Evolutionary conservation across 805 yeast genomes (phyloP), one percentile per base, ranked within the genome.

Genomic region (Saccharomyces paradoxus): DNA sequence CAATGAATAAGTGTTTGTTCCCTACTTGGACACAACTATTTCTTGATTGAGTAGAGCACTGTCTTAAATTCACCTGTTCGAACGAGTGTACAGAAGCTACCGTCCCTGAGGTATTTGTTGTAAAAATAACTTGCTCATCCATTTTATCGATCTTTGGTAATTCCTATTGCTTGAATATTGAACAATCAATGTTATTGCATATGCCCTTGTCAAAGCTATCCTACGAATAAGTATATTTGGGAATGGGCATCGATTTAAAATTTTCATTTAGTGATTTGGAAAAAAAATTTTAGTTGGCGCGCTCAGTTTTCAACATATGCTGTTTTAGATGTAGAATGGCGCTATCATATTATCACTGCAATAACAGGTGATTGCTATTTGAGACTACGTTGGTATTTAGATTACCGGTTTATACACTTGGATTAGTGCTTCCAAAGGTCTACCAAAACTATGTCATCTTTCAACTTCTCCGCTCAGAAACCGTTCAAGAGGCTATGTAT

Each of bases 1-100:
- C 87, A 9, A 81, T 82, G 57, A 88, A 79, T 13, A 86, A 64
- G 53, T 81, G 77, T 46, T 79, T 78, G 14, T 81, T 81, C 2
- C 84, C 84, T 3, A 82, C 80, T 31, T 76, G 66, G 21, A 72
- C 79, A 2, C 82, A 78, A 22, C 84, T 83, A 63, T 81, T 73
- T 26, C 61, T 61, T 13, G 75, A 70, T 30, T 79, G 74, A 41
- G 77, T 77, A 3, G 83, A 78, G 58, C 71, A 66, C 55, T 68
- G 71, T 55, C 69, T 63, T 49, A 68, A 55, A 57, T 59, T 64
- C 0, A 68, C 54, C 52, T 67, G 71, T 30, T 64, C 71, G 37
- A 60, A 59, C 12, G 70, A 63, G 52, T 68, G 69, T 13, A 69
- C 50, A 49, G 58, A 59, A 12, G 65, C 57, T 2, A 67, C 64